Base-by-base conservation (phyloP, 805 yeast genomes). In the Tetrapisispora iriomotensis region DNA sequence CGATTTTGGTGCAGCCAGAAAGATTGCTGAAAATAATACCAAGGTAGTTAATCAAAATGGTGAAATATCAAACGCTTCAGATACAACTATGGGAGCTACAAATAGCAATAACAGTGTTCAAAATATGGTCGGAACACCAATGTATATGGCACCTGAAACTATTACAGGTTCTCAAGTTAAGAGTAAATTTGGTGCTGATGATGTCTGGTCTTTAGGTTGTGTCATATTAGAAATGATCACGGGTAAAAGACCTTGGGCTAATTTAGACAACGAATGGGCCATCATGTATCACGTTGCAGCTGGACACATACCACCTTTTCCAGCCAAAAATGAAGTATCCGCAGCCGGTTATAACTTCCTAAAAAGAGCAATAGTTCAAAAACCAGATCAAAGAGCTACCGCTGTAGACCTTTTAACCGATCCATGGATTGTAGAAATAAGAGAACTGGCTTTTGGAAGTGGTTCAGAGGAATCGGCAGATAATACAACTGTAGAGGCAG, bases 71-170 rank as follows among this genome's bases (percentile, higher is more conserved):
- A 34, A 33, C 23, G 19, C n/a, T 25, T 12, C 6, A 31, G 22
- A 20, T 4, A 35, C 27, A 26, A 37, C 30, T 29, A 19, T 20
- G 6, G 32, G 30, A 8, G 35, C 27, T 19, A 40, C 19, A 6
- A 29, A 49, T 13, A 27, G 24, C 5, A 14, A 25, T 3, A 22
- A 20, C 6, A 40, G 39, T 19, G 31, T 49, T 15, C 45, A 64
- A 44, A 56, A 64, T 43, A 58, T 66, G 68, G 58, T 94, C 2
- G 98, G 98, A 29, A 92, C 98, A 0, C 97, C 97, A 13, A 92
- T 90, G 96, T 92, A 92, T 63, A 90, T 92, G 97, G 86, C 97
- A 0, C 98, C 98, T 0, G 98, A 92, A 54, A 83, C 85, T 0
- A 85, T 92, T 42, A 84, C 92, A 1, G 96, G 96, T 2, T 63